Base-by-base conservation (phyloP, 139 green algal genomes). In the Gonium pectorale region DNA sequence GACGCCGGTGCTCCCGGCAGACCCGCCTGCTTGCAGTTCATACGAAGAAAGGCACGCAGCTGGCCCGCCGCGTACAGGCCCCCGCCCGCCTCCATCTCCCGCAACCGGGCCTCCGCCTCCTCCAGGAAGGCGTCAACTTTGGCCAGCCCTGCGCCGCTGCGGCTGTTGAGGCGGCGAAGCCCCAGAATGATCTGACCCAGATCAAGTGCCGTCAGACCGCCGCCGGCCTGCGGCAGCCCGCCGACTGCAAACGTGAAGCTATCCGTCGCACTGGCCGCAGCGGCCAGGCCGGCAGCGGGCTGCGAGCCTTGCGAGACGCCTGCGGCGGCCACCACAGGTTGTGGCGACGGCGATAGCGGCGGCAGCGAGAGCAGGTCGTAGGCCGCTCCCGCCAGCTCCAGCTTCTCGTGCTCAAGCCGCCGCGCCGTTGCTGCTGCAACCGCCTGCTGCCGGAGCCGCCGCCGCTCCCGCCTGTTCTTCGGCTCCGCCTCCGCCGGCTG, bases 41-140 rank as follows among this genome's bases (percentile, higher is more conserved):
- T 72, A 19, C 40, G 29, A 37, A 64, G 75, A 19, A 83, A 49
- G 8, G 5, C 17, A 15, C 60, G 22, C 75, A 83, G 26, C 77
- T 83, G 77, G n/a, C 51, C 62, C 43, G 9, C 5, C 31, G 77
- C 60, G 60, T 52, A 83, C 31, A 41, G 62, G 43, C 43, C 77
- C 44, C 62, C 73, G 60, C n/a, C 31, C 60, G 44, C 59, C 77
- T 83, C 77, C 60, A 64, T 27, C 8, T 6, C 59, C 7, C 27
- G 21, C 44, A 83, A n/a, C 31, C 38, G 67, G 54, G 40, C 46
- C 54, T 83, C 73, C 24, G 74, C 41, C 24, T 64, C 68, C 41
- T 1, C 24, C 26, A 92, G 17, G 8, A 86, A 80, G 5, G 74
- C 73, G 11, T 89, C 86, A 44, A 89, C 64, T n/a, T 87, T 86